These are phyloP conservation scores for Agrocybe praecox DNA, from an alignment of 768 basidiomycete genomes.

Conservation along the genomic window DNA sequence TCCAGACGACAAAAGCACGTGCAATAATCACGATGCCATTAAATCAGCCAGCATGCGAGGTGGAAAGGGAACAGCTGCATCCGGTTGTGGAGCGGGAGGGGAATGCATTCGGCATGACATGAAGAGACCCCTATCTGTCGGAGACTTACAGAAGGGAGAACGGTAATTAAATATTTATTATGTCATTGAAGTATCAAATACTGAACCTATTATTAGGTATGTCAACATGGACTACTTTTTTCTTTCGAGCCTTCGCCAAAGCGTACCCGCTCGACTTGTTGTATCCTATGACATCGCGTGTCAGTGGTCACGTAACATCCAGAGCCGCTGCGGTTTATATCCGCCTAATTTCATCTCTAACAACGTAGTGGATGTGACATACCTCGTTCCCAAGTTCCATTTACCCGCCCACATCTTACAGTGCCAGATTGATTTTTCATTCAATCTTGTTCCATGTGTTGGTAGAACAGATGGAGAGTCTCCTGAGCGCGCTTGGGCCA, in stretches of 20 bases:
- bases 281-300: conserved; percentile 36
- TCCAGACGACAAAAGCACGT: conserved; percentile 21
- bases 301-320: conserved; percentile 28
- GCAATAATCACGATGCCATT: conserved; percentile 23
- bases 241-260: conserved; percentile 19
- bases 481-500: conserved; percentile 10
- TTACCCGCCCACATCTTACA: conserved; percentile 21
- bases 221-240: conserved; percentile 39
- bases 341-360: not conserved
- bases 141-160: conserved; percentile 37
- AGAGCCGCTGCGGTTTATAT: conserved; percentile 1
- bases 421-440: conserved; percentile 16
- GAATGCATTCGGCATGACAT: conserved; percentile 34
- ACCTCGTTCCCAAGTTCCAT: conserved; percentile 31
- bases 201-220: conserved; percentile 22
- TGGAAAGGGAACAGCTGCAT: conserved; percentile 18
- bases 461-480: conserved; percentile 8
- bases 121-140: conserved; percentile 24
- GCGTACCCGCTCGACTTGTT: conserved; percentile 13
- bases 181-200: not conserved
- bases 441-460: conserved; percentile 7
- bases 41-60: conserved; percentile 21
- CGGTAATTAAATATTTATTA: conserved; percentile 15
- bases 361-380: not conserved
- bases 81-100: conserved; percentile 27